Evolutionary conservation across 1,284 basidiomycete species (phyloP).

Genomic region (Golubevia pallescens): DNA sequence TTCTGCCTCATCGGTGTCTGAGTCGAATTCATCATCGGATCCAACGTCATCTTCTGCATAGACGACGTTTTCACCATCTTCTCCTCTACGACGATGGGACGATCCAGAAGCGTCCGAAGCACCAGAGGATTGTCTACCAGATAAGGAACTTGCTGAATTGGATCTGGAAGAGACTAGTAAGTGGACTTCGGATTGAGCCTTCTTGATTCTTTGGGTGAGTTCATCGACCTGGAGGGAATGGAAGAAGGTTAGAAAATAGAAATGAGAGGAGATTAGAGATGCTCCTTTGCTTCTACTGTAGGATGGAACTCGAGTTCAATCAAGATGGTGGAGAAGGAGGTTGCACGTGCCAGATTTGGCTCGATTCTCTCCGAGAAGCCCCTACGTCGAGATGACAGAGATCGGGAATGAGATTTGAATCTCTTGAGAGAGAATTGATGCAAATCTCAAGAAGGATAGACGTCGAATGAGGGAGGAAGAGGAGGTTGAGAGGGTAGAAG

Average conservation of each 20-base stretch:
- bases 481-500: no score
- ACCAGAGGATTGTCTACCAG: not conserved
- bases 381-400: no score
- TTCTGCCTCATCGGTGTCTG: conserved; percentile 74
- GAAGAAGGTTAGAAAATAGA: not conserved
- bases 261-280: not conserved
- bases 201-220: conserved; percentile 56
- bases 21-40: conserved; percentile 68
- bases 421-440: no score
- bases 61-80: conserved; percentile 70
- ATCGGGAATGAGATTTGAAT: no score
- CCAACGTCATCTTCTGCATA: conserved; percentile 68
- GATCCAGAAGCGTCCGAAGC: conserved; percentile 8
- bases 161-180: conserved; percentile 48
- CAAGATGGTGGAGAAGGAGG: not conserved
- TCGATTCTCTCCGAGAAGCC: no score
- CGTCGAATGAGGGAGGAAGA: no score
- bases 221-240: conserved; percentile 34
- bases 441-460: no score
- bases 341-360: no score
- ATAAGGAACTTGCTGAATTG: not conserved
- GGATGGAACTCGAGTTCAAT: not conserved
- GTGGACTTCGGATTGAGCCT: conserved; percentile 60
- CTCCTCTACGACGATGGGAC: conserved; percentile 67
- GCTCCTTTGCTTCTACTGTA: no score